Evolutionary conservation across 306 rosid species (phyloP).

Genomic region (Cicer judaicum): DNA sequence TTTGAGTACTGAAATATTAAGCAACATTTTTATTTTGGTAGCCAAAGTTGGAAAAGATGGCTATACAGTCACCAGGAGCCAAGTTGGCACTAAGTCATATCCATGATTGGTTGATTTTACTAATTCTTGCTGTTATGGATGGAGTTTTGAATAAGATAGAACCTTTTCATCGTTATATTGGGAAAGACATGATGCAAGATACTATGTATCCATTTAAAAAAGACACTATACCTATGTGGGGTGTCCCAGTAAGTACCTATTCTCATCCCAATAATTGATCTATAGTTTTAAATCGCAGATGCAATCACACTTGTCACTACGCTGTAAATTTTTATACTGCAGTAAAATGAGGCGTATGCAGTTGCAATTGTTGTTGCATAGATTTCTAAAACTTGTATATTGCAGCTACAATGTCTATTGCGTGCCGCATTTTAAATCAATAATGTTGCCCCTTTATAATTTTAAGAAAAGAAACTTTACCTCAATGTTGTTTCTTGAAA

Average conservation of each 20-base stretch:
- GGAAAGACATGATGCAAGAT: constrained; percentile 56
- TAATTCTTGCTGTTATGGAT: constrained; percentile 48
- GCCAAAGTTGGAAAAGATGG: constrained; percentile 40
- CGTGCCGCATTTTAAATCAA: too few species aligned
- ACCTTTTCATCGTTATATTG: constrained; percentile 59
- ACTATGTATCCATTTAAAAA: constrained; percentile 47
- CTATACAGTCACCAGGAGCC: constrained; percentile 43
- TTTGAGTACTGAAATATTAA: background rate
- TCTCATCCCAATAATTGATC: background rate
- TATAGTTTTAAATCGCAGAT: too few species aligned
- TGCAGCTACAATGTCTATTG: too few species aligned
- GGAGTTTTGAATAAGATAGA: constrained; percentile 47
- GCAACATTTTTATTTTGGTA: background rate
- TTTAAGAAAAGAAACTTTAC: constrained; percentile 2
- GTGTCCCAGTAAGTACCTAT: constrained; percentile 51
- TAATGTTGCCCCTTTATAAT: background rate
- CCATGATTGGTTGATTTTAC: constrained; percentile 57
- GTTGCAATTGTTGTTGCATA: too few species aligned
- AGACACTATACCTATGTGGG: constrained; percentile 62
- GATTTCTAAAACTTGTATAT: too few species aligned
- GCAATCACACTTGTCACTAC: too few species aligned
- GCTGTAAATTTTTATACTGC: too few species aligned
- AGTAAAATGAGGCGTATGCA: too few species aligned
- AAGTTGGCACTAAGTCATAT: constrained; percentile 45
- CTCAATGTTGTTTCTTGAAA: constrained; percentile 9